A percentile compares a stretch with the other conserved stretches of the same genome.
Evolutionary conservation across 305 asterid species (phyloP).

Genomic region (Solanum chacoense): DNA sequence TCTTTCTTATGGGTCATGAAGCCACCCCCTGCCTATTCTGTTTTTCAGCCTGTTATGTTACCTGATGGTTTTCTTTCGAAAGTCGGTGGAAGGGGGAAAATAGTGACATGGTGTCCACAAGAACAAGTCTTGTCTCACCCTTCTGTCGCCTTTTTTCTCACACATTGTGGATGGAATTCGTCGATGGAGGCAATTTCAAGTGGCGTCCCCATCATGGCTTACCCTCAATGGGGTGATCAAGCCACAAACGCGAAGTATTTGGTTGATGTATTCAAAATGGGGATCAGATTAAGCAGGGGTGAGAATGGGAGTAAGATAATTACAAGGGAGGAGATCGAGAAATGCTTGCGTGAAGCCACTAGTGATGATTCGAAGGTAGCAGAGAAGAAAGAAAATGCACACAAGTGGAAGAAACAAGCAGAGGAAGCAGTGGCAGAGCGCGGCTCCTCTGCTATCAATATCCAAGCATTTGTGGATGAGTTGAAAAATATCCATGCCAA

Average conservation of each 20-base stretch:
- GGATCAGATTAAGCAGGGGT: constrained; percentile 49
- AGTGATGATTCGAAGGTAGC: constrained; percentile 26
- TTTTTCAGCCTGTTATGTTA: constrained; percentile 11
- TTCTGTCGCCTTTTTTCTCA: constrained; percentile 52
- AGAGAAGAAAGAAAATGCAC: constrained; percentile 33
- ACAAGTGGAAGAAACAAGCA: constrained; percentile 47
- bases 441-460: constrained; percentile 35
- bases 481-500: not conserved
- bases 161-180: constrained; percentile 90
- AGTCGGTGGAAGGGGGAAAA: constrained; percentile 30
- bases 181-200: constrained; percentile 50
- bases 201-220: constrained; percentile 59
- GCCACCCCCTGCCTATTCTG: constrained; percentile 21
- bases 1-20: constrained; percentile 54
- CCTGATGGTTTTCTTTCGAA: constrained; percentile 39
- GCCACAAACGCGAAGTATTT: constrained; percentile 63
- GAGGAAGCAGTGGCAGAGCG: constrained; percentile 33
- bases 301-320: constrained; percentile 41
- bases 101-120: constrained; percentile 70
- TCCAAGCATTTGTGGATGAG: constrained; percentile 33
- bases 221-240: constrained; percentile 84
- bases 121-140: constrained; percentile 53
- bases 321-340: constrained; percentile 39
- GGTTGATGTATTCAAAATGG: constrained; percentile 58
- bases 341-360: constrained; percentile 33